A percentile compares a stretch with the other conserved stretches of the same genome.
These are phyloP conservation scores for Mycena latifolia DNA, from an alignment of 768 basidiomycete genomes.

Conservation along the genomic window DNA sequence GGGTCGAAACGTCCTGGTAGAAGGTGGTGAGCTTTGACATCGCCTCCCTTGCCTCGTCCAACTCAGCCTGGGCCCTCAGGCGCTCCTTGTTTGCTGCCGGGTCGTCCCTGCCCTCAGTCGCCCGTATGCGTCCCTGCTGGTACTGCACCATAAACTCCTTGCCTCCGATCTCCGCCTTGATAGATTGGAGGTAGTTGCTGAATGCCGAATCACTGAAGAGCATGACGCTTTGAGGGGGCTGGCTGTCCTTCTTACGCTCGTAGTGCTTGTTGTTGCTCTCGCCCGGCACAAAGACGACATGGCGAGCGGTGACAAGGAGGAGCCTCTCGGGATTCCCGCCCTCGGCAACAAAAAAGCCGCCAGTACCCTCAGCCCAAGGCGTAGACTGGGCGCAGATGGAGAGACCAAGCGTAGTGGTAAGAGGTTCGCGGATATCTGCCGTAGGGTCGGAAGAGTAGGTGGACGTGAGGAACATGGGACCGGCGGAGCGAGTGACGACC, in stretches of 20 bases:
- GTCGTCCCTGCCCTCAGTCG: slow-evolving; percentile 3
- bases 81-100: not conserved
- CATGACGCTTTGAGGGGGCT: slow-evolving; percentile 39
- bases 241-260: slow-evolving; percentile 27
- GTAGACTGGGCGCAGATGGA: slow-evolving; percentile 40
- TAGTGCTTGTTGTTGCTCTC: slow-evolving; percentile 35
- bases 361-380: slow-evolving; percentile 45
- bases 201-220: slow-evolving; percentile 40
- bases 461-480: slow-evolving; percentile 25
- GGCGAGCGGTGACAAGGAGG: slow-evolving; percentile 45
- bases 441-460: not conserved
- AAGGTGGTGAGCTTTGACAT: slow-evolving; percentile 33
- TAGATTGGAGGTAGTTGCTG: slow-evolving; percentile 29
- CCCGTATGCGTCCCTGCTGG: not conserved
- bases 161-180: slow-evolving; percentile 33
- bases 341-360: slow-evolving; percentile 45
- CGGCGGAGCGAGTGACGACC: slow-evolving; percentile 18
- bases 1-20: slow-evolving; percentile 33
- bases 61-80: not conserved
- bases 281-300: slow-evolving; percentile 37
- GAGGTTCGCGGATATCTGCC: slow-evolving; percentile 14
- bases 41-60: slow-evolving; percentile 25
- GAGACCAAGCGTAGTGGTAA: slow-evolving; percentile 40
- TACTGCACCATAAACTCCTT: slow-evolving; percentile 8
- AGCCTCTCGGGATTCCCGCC: slow-evolving; percentile 36